Percentiles rank a stretch among this genome's conserved stretches.
Conservation (phyloP, 169 alveolate genomes). For the Babesia bigemina region DNA sequence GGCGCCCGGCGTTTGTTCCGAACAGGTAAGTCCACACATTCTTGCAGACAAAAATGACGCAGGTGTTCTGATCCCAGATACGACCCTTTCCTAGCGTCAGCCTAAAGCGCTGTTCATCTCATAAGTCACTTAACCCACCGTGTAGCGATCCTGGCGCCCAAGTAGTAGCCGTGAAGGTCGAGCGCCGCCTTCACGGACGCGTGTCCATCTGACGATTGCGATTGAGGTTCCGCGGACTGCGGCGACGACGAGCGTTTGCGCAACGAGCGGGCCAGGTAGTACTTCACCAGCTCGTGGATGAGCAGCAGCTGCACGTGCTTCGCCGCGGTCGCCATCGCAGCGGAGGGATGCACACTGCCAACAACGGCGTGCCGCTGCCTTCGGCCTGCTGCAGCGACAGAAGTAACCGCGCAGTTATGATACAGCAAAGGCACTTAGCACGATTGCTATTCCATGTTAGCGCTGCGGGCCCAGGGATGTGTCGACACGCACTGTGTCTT, state of each 20-base stretch:
- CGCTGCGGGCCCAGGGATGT: too few relatives aligned
- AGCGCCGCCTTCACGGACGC: constrained; percentile 44
- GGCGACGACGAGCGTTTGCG: not conserved
- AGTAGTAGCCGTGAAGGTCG: constrained; percentile 57
- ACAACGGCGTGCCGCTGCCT: not conserved
- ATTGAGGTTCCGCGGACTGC: constrained; percentile 14
- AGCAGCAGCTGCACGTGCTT: constrained; percentile 37
- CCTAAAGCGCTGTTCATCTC: not conserved
- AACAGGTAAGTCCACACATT: constrained; percentile 62
- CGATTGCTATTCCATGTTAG: too few relatives aligned
- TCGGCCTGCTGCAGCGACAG: too few relatives aligned
- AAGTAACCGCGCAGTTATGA: too few relatives aligned
- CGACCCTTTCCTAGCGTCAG: constrained; percentile 50
- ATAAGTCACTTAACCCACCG: constrained; percentile 15
- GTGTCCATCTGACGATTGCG: constrained; percentile 30
- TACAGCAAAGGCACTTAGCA: too few relatives aligned
- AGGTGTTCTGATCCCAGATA: constrained; percentile 63
- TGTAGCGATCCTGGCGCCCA: constrained; percentile 49
- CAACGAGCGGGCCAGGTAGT: constrained; percentile 34
- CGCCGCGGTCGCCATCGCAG: constrained; percentile 43
- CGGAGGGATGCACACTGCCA: not conserved
- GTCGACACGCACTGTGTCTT: too few relatives aligned
- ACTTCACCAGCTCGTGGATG: constrained; percentile 64
- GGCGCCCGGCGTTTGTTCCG: constrained; percentile 57
- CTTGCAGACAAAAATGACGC: constrained; percentile 64